Evolutionary conservation across 768 basidiomycete species (phyloP).

Genomic region (Lyophyllum atratum): DNA sequence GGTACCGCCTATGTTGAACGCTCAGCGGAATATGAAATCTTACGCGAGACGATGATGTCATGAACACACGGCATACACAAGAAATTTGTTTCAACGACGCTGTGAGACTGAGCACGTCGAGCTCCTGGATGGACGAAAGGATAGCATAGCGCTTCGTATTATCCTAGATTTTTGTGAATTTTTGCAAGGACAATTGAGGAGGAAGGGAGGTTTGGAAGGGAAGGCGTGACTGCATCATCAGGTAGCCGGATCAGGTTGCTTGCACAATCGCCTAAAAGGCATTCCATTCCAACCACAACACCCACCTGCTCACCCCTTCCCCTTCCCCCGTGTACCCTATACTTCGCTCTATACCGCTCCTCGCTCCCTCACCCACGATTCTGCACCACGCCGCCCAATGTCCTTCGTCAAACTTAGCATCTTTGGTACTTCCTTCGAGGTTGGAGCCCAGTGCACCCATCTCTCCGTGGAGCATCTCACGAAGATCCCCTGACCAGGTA

Average conservation of each 20-base stretch:
- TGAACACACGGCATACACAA: background rate
- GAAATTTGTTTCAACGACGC: background rate
- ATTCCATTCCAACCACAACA: constrained; percentile 13
- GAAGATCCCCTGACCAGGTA: constrained; percentile 56
- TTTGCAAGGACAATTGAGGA: background rate
- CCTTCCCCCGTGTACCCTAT: background rate
- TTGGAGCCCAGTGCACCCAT: constrained; percentile 32
- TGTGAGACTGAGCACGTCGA: background rate
- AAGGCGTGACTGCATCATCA: constrained; percentile 5
- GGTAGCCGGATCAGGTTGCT: constrained; percentile 5
- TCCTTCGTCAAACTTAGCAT: constrained; percentile 98
- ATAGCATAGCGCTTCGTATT: background rate
- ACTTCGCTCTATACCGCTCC: background rate
- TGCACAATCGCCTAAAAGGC: constrained; percentile 18
- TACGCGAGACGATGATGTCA: background rate
- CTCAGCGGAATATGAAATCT: background rate
- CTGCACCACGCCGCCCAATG: constrained; percentile 43
- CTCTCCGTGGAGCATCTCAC: constrained; percentile 14
- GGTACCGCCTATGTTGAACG: too few relatives aligned
- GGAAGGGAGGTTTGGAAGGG: background rate
- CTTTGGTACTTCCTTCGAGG: constrained; percentile 98
- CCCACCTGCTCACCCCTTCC: constrained; percentile 6
- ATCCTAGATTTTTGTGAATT: background rate
- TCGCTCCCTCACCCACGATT: constrained; percentile 12
- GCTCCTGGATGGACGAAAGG: background rate